Base-by-base conservation (phyloP, 2,329 filamentous ascomycete genomes). In the Capronia americana region DNA sequence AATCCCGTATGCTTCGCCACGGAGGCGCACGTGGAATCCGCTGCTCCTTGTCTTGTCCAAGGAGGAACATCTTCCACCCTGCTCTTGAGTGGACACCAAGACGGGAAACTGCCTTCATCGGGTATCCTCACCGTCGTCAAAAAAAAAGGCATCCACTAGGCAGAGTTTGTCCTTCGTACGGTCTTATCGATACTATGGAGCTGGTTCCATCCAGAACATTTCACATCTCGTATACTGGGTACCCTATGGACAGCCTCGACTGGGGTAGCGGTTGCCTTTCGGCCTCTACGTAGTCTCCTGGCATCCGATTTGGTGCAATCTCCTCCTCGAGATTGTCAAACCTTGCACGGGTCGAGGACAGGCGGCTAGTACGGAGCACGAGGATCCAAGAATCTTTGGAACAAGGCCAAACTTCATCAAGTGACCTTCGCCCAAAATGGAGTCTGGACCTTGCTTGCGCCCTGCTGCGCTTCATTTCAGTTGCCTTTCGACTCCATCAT, bases 91-190 rank as follows among this genome's bases (percentile, higher is more conserved):
- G 48, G 23, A 51, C 48, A 51, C 48, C 48, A 26, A 12, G 20
- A 51, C 48, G 38, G 38, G 7, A 44, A 44, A n/a, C 38, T 44
- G 48, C 20, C 48, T 51, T 10, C 24, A 51, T 51, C 26, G 48
- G 48, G 20, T 23, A 28, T 51, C 23, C 14, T 51, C 48, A 17
- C 24, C 20, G 23, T 14, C 24, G 10, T 51, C 14, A 17, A 51
- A 28, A 17, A 51, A 28, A 50, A 51, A 51, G 48, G 48, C 48
- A 26, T 11, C 48, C 48, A 51, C 48, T 51, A 51, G 48, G 48
- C 48, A 51, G 48, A 26, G 11, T 51, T 4, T 28, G 48, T 26
- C 26, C 24, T 51, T 4, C 17, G 48, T 26, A 51, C 24, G 48
- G 14, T 23, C 4, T 24, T 23, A 51, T 51, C 48, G 6, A 17